Conservation (phyloP, 148 eudicot genomes). For the Silene latifolia region DNA sequence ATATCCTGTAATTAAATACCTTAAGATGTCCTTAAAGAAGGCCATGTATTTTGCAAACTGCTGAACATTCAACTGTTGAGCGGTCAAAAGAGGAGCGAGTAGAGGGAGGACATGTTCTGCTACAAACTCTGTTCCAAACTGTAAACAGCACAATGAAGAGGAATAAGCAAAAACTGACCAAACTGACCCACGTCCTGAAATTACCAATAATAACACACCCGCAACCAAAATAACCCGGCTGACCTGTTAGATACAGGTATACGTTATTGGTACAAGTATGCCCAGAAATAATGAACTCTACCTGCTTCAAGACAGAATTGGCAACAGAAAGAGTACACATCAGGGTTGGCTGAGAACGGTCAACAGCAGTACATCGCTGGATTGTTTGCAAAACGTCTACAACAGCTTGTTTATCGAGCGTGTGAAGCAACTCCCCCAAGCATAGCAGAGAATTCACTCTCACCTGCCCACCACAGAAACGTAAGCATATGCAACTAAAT, state of each 20-base stretch:
- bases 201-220: neutral
- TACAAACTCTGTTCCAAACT: constrained; percentile 88
- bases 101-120: constrained; percentile 89
- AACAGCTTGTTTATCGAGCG: constrained; percentile 73
- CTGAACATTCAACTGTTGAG: constrained; percentile 91
- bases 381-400: constrained; percentile 74
- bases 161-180: neutral
- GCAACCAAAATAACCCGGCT: neutral
- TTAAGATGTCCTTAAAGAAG: constrained; percentile 80
- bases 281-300: constrained; percentile 19
- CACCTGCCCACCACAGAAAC: constrained; percentile 55
- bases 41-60: constrained; percentile 97
- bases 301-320: constrained; percentile 86
- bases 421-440: constrained; percentile 73
- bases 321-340: constrained; percentile 95
- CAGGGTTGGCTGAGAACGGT: constrained; percentile 91
- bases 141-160: constrained; percentile 23
- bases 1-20: constrained; percentile 37
- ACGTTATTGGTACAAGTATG: constrained; percentile 4
- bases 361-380: constrained; percentile 95
- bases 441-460: constrained; percentile 92
- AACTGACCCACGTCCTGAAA: neutral
- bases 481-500: constrained; percentile 8
- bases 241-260: neutral
- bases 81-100: constrained; percentile 67